Base-by-base conservation (phyloP, 2,329 filamentous ascomycete species). In the Pestalotiopsis sp. region DNA sequence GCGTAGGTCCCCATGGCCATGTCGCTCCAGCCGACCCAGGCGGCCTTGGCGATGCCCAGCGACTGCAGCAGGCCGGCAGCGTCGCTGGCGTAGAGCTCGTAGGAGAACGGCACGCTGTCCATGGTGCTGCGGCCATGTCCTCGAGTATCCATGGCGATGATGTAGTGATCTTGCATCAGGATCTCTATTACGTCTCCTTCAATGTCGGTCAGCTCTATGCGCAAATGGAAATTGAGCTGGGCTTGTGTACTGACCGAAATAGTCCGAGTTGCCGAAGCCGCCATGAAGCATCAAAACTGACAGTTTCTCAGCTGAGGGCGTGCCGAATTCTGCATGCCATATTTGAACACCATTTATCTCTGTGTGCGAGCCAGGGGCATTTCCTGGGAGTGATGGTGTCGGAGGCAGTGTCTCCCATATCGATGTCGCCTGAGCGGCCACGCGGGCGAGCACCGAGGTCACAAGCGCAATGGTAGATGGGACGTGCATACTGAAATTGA, bases 11-110 rank as follows among this genome's bases (percentile, higher is more conserved):
- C 80, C 23, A 78, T 78, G 45, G 77, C 81, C 56, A 81, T 81
- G 66, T 83, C 82, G 9, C 79, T 82, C 82, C 81, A 83, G 31
- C 81, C 81, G 4, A 83, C 78, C 31, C 80, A 76, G 68, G 78
- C 75, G 70, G 80, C 79, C 66, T 73, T 67, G 4, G 60, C 66
- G 2, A 82, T 73, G 1, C 78, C 77, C 4, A 75, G 71, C 1
- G 72, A 52, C 5, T 74, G 72, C 4, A 83, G 76, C 57, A 80
- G 75, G 4, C 69, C 76, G 36, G 77, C 71, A 4, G 78, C 79
- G 56, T 83, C 81, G 27, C 72, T 68, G 23, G 80, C 80, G 70
- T 82, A 82, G 68, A 77, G 73, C 13, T 79, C 75, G 66, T 77
- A 83, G 20, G 80, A 82, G 70, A 83, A 83, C 38, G 74, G 71